Conservation (phyloP, 2,329 filamentous ascomycete genomes). For the Gaeumannomyces tritici region DNA sequence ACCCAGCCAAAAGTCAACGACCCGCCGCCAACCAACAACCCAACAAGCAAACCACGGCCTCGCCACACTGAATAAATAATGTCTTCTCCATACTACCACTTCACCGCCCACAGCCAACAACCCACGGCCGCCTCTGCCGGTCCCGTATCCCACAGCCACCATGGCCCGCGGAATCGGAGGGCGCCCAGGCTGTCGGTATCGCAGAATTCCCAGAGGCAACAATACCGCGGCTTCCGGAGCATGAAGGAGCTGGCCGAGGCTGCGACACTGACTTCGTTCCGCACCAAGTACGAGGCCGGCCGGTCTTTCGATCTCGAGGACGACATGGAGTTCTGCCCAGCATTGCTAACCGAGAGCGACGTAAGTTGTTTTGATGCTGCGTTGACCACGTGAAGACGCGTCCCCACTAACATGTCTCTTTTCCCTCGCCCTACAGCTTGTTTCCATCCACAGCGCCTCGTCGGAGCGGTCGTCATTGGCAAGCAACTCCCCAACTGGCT, state of each 20-base stretch:
- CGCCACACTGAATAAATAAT: conserved; percentile 23
- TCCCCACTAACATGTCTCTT: conserved; percentile 10
- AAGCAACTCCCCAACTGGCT: conserved; percentile 86
- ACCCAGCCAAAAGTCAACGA: not conserved
- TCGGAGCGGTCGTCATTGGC: conserved; percentile 93
- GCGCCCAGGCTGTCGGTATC: conserved; percentile 70
- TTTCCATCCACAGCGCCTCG: conserved; percentile 79
- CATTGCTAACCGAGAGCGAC: conserved; percentile 85
- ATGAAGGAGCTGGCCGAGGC: conserved; percentile 80
- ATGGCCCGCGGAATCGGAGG: conserved; percentile 76
- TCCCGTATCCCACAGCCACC: conserved; percentile 62
- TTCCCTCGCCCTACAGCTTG: conserved; percentile 49
- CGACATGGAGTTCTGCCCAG: conserved; percentile 91
- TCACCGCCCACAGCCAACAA: conserved; percentile 48
- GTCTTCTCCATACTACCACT: conserved; percentile 57
- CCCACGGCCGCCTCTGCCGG: conserved; percentile 43
- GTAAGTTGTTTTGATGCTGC: conserved; percentile 44
- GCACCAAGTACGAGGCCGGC: conserved; percentile 80
- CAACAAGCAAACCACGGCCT: too few relatives aligned
- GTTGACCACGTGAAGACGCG: not conserved
- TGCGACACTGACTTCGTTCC: conserved; percentile 67
- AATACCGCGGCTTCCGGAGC: conserved; percentile 75
- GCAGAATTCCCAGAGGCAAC: conserved; percentile 80
- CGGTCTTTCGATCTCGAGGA: conserved; percentile 94
- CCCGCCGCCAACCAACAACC: not conserved